Evolutionary conservation across 2,329 filamentous ascomycete genomes (phyloP), one percentile per base, ranked within the genome.

Genomic region (Alternaria metachromatica): DNA sequence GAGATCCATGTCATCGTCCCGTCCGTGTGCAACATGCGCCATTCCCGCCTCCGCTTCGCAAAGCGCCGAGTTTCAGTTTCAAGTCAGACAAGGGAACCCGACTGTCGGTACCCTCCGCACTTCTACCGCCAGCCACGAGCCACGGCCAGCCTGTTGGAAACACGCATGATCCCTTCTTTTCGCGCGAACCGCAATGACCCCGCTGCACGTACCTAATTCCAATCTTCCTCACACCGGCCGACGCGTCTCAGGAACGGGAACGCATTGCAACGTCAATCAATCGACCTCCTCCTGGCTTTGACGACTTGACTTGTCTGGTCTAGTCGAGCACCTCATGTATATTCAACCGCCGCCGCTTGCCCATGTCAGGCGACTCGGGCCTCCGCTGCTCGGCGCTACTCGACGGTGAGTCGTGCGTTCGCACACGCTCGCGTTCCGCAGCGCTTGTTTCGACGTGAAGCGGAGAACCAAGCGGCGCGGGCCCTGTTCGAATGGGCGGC

Each of bases 321-420:
- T 71, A 80, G 66, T 77, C 75, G 37, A 80, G 65, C 50, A 80
- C 72, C 65, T 80, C 77, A 30, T 74, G 73, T 44, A 80, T 80
- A 58, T 80, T 79, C 55, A 80, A 58, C 37, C 77, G 72, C 48
- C 78, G 63, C 60, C 78, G 70, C 68, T 80, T 80, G 21, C 73
- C 72, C 5, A 64, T 70, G 30, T 78, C 76, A 10, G 77, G 75
- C 26, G 77, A 77, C 33, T 77, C 77, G 37, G 74, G 70, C 44
- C 64, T 60, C 55, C 69, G 70, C 41, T 72, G 65, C 7, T 74
- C 72, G 8, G 65, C 64, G 26, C 60, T 50, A 21, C 68, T 75
- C 18, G 68, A 64, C n/a, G 71, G 72, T 4, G 76, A 77, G n/a
- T 74, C 72, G 45, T 70, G 71, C 37, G 64, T 72, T 66, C 76